Base-by-base conservation (phyloP, 768 basidiomycete genomes). In the Termitomyces sp. region DNA sequence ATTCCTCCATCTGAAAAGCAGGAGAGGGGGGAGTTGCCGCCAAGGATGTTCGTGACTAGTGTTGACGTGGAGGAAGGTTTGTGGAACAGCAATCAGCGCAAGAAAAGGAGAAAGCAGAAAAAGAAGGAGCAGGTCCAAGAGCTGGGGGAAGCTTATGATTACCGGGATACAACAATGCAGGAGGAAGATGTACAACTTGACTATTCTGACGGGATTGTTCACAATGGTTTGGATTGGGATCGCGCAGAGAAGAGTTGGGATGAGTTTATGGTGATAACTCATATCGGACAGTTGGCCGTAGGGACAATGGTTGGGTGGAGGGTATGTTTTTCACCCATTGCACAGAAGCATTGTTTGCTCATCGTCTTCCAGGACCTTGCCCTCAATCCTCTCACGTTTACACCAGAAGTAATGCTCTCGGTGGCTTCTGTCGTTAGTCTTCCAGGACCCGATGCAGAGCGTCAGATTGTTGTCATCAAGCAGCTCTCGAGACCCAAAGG, bases 31-130 rank as follows among this genome's bases (percentile, higher is more conserved):
- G 62, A 70, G 44, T 60, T 90, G 7, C 88, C 88, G 0, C 61
- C 72, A 4, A 83, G 86, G 49, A 64, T 90, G 61, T 82, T 90
- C 56, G 85, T 90, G 32, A 89, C 88, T 3, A 84, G 82, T 58
- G 74, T 89, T 2, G 85, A 90, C 56, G 85, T 89, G 23, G 86
- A 88, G 60, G 78, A 73, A 23, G 78, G 73, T 1, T 56, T 75
- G 62, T 73, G 70, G 69, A 66, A 53, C 25, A 46, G 40, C 27
- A 50, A 50, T 48, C 51, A 56, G 18, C 58, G 61, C 35, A 73
- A 70, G 54, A 68, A 69, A 53, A 77, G 72, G 59, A 75, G 70
- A 56, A 66, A 65, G 45, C 64, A 67, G 53, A 67, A 63, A 42
- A 60, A 61, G 33, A 33, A 40, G 41, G 50, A 63, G 15, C 52